Percentiles rank a stretch among this genome's conserved stretches.
Evolutionary conservation across 2,329 filamentous ascomycete species (phyloP).

Genomic region (Monosporascus sp.): DNA sequence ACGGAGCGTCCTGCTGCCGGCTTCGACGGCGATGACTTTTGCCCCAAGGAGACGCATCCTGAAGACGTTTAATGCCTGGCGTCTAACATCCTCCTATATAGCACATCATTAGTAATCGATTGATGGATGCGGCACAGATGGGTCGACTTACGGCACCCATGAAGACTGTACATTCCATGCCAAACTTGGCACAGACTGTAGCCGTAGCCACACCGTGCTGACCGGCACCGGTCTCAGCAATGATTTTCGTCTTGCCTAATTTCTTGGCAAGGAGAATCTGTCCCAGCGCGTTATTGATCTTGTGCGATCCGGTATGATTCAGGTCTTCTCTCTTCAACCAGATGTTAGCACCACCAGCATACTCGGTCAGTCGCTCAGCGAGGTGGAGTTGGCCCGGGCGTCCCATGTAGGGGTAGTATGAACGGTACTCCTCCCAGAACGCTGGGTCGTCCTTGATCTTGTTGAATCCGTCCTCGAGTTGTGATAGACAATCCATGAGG

Average conservation of each 20-base stretch:
- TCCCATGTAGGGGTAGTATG: constrained; percentile 96
- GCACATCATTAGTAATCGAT: constrained; percentile 11
- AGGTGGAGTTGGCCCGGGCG: constrained; percentile 87
- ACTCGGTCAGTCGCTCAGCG: constrained; percentile 79
- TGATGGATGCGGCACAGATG: neutral
- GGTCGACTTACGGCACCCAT: constrained; percentile 71
- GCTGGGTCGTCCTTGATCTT: constrained; percentile 77
- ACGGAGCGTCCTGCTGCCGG: constrained; percentile 75
- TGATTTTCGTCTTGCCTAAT: constrained; percentile 93
- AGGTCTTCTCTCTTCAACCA: constrained; percentile 97
- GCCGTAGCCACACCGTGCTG: constrained; percentile 98
- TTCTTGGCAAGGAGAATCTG: constrained; percentile 82
- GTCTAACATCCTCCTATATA: constrained; percentile 77
- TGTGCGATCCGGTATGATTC: constrained; percentile 97
- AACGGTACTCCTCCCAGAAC: constrained; percentile 96
- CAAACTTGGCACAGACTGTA: constrained; percentile 96
- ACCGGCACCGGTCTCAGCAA: constrained; percentile 94
- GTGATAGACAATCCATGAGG: constrained; percentile 89
- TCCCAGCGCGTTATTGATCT: constrained; percentile 98
- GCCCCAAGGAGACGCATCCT: constrained; percentile 95
- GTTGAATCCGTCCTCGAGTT: constrained; percentile 89
- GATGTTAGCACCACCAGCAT: constrained; percentile 89
- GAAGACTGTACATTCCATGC: constrained; percentile 95
- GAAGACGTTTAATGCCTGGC: constrained; percentile 97
- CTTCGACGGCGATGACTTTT: constrained; percentile 86